Base-by-base conservation (phyloP, 441 rosid species). In the Gossypium davidsonii region DNA sequence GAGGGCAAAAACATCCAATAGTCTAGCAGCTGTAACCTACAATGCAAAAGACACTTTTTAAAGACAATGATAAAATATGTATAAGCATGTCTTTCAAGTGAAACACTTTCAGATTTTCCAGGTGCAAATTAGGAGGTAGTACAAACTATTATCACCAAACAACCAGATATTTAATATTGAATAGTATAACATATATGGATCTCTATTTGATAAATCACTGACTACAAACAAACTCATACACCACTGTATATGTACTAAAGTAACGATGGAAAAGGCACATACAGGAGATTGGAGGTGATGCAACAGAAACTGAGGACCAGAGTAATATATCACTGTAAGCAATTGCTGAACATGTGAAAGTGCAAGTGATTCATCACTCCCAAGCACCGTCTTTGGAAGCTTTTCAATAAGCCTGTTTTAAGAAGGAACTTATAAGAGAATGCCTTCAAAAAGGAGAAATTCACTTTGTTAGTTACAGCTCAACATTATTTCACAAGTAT, bases 221-320 rank as follows among this genome's bases (percentile, higher is more conserved):
- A 52, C 28, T 52, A 68, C 60, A 48, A 48, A 51, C 56, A 49
- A 49, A 60, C 37, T 70, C 17, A 20, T 53, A 14, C 48, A 78
- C 46, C 67, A 56, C 42, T 8, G 0, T n/a, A 71, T 75, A 78
- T 61, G 28, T 28, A 68, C 9, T 5, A 59, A 74, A 25, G n/a
- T 59, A 74, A 70, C 68, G 70, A 58, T 72, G 71, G 78, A 60
- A 70, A 37, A 70, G 60, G 73, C 55, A 85, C 98, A 60, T 89
- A 95, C 98, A 51, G 93, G 97, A 77, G 95, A 93, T 67, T 85
- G 93, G 79, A 95, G 95, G 73, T 85, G 89, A 79, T 87, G 87
- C 72, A 85, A 73, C 78, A 90, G 67, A 82, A 88, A 84, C 37
- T 71, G 87, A 78, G 98, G 98, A 73, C 99, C 97, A 74, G 93